phyloP scores from a whole-genome alignment of 1,284 basidiomycete genomes.

The Vanrija sp. region DNA sequence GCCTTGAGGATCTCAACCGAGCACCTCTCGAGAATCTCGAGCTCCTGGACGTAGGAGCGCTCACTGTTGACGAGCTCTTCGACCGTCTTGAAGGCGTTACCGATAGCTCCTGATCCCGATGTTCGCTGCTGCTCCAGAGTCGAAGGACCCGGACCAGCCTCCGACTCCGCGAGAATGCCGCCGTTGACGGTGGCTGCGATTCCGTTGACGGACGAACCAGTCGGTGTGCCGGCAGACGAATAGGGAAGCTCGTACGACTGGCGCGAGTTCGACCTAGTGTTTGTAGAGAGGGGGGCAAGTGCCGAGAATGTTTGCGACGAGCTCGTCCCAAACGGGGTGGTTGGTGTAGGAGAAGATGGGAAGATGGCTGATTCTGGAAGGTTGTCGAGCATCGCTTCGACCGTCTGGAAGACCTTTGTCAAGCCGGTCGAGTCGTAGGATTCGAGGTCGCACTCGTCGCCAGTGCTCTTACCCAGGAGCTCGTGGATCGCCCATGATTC shows the following conservation, averaged over 20 bases:
- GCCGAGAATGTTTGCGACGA: slow-evolving; percentile 4
- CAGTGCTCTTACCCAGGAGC: slow-evolving; percentile 80
- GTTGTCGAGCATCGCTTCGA: slow-evolving; percentile 77
- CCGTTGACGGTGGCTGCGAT: too few relatives aligned
- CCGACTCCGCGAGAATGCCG: not conserved
- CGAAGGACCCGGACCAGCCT: not conserved
- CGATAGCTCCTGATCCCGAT: not conserved
- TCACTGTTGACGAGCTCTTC: slow-evolving; percentile 56
- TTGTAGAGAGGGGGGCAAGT: slow-evolving; percentile 9
- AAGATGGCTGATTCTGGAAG: slow-evolving; percentile 65
- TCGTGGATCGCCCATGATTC: slow-evolving; percentile 61
- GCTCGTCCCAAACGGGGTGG: slow-evolving; percentile 8
- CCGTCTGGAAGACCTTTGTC: slow-evolving; percentile 91
- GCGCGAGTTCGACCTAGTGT: slow-evolving; percentile 11
- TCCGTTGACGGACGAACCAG: too few relatives aligned
- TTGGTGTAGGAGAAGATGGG: slow-evolving; percentile 47
- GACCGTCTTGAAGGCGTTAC: slow-evolving; percentile 44
- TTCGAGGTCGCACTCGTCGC: slow-evolving; percentile 49
- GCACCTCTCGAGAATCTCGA: slow-evolving; percentile 93
- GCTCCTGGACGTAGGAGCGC: slow-evolving; percentile 94
- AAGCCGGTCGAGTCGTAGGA: slow-evolving; percentile 58
- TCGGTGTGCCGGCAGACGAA: slow-evolving; percentile 2
- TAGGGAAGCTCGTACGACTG: slow-evolving; percentile 8
- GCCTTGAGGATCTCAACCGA: slow-evolving; percentile 71
- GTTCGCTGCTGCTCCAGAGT: slow-evolving; percentile 3